Conservation (phyloP, 2,329 filamentous ascomycete genomes). For the Scorias spongiosa region DNA sequence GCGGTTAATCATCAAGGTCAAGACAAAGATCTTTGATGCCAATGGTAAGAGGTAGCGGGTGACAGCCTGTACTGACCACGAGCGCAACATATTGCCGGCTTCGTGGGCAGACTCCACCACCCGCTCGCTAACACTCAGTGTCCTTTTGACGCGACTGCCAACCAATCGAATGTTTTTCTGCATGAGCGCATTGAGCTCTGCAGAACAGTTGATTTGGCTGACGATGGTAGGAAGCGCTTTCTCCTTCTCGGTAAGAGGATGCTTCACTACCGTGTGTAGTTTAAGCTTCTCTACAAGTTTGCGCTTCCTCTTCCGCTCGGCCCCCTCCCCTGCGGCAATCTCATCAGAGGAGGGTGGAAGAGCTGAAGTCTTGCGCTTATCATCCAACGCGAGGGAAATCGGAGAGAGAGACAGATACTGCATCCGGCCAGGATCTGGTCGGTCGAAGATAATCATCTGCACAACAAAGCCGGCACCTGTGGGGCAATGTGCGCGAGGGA, state of each 20-base stretch:
- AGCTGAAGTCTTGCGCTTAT: conserved; percentile 39
- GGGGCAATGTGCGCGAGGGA: conserved; percentile 61
- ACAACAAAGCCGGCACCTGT: conserved; percentile 52
- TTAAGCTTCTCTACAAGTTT: conserved; percentile 73
- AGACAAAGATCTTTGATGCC: conserved; percentile 54
- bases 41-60: conserved; percentile 66
- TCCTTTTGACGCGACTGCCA: conserved; percentile 64
- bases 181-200: conserved; percentile 70
- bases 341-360: conserved; percentile 31
- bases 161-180: conserved; percentile 84
- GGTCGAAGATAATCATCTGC: conserved; percentile 78
- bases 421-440: conserved; percentile 75
- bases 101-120: conserved; percentile 88
- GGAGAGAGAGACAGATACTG: conserved; percentile 88
- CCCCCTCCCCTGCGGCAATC: conserved; percentile 59
- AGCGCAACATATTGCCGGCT: conserved; percentile 58
- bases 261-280: conserved; percentile 69
- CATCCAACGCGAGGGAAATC: conserved; percentile 71
- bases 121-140: conserved; percentile 81
- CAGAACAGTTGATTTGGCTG: conserved; percentile 91
- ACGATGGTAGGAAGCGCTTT: conserved; percentile 65
- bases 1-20: conserved; percentile 65
- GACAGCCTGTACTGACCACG: conserved; percentile 55
- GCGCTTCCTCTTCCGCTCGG: conserved; percentile 45
- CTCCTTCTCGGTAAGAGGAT: conserved; percentile 67